Base-by-base conservation (phyloP, 1,284 basidiomycete species). In the Trichosporon coremiiforme region DNA sequence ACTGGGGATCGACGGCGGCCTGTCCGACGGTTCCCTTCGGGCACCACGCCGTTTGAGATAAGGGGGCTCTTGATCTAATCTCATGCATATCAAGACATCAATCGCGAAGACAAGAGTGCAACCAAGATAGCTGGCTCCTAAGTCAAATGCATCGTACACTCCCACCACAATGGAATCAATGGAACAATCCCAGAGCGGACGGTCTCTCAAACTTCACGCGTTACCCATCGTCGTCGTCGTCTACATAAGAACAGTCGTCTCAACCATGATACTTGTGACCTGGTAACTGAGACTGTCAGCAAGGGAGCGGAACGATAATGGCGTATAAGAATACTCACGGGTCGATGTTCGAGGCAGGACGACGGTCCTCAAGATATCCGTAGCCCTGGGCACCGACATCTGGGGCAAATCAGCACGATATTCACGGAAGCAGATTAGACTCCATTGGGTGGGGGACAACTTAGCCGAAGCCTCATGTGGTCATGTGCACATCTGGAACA, bases 261-360 rank as follows among this genome's bases (percentile, higher is more conserved):
- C 93, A 73, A 95, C 92, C 75, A 98, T 91, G 84, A 96, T 97
- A 78, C 87, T 84, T 47, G 92, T 78, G 66, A 80, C 77, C 73
- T 91, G 90, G 84, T 95, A 95, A 12, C 50, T 53, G 50, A 13
- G 9, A 17, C 22, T 53, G 50, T 53, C 50, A 53, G 50, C 50
- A 25, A 53, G 50, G 22, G 20, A 25, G 2, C 22, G 20, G 50
- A 53, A 25, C n/a, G 50, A 9, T 38, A 20, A 25, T 53, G 50
- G 17, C 50, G 8, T 53, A 25, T 17, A 25, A 53, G 20, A 53
- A 53, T 53, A 53, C 50, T 53, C 50, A 53, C 50, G 93, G 92
- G 84, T 95, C 93, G 77, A 98, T 93, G 88, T 99, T 99, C 81
- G 95, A 98, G 67, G 96, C 96, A 41, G 95, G 95, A 76, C 95